Conservation (phyloP, 371 early-diverging fungal species). For the Mortierella sp. region DNA sequence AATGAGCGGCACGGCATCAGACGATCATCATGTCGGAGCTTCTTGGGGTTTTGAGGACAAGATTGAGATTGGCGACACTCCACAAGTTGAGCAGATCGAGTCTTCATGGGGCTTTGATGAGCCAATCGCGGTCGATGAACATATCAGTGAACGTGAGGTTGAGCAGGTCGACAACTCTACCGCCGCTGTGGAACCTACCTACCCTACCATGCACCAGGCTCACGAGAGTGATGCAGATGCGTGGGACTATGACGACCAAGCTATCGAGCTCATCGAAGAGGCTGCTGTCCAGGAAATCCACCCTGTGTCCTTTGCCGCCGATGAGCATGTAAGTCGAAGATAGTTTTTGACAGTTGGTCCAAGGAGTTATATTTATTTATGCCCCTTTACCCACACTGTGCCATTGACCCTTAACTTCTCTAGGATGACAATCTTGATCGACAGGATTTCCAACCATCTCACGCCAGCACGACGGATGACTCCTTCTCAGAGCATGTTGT, state of each 20-base stretch:
- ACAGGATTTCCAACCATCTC: background rate
- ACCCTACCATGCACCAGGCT: conserved; percentile 25
- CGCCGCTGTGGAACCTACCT: background rate
- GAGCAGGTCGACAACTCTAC: background rate
- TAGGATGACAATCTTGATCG: background rate
- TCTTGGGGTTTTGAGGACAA: conserved; percentile 7
- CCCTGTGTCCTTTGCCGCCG: background rate
- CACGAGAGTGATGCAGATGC: conserved; percentile 36
- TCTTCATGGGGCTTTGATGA: conserved; percentile 22
- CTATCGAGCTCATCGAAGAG: conserved; percentile 26
- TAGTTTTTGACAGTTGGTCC: no score
- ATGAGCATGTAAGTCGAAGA: background rate
- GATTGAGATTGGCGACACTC: conserved; percentile 1
- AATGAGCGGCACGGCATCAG: background rate
- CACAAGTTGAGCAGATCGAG: conserved; percentile 1
- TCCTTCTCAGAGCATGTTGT: background rate
- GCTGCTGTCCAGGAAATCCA: conserved; percentile 7
- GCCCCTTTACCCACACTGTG: background rate
- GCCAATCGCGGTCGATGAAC: background rate
- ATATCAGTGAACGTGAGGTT: background rate
- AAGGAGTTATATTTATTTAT: background rate
- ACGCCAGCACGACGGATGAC: background rate
- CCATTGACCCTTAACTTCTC: background rate
- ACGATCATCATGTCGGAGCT: conserved; percentile 7
- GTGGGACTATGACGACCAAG: conserved; percentile 46